Percentiles rank a stretch among this genome's conserved stretches.
Evolutionary conservation across 441 rosid genomes (phyloP).

Genomic region (Pelargonium cotyledonis): DNA sequence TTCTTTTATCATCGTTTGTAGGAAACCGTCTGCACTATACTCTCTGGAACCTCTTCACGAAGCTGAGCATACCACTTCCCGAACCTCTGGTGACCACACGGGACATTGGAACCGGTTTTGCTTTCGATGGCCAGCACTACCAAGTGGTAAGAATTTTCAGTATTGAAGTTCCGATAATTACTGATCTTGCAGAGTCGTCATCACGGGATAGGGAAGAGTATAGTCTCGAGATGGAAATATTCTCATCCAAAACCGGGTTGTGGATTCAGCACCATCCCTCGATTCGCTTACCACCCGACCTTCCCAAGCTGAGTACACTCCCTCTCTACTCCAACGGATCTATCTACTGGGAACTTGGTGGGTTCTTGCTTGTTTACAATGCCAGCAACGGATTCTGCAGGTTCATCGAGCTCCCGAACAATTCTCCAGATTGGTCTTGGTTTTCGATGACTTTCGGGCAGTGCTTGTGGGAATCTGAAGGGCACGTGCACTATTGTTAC

Average conservation of each 20-base stretch:
- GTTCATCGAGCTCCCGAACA: slow-evolving; percentile 23
- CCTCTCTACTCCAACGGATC: slow-evolving; percentile 25
- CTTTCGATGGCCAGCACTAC: slow-evolving; percentile 21
- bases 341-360: slow-evolving; percentile 25
- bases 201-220: neutral
- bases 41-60: slow-evolving; percentile 17
- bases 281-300: slow-evolving; percentile 19
- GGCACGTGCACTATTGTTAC: slow-evolving; percentile 20
- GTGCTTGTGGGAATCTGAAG: slow-evolving; percentile 22
- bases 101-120: slow-evolving; percentile 23
- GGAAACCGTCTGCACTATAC: slow-evolving; percentile 8
- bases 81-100: slow-evolving; percentile 22
- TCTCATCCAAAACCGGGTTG: slow-evolving; percentile 20
- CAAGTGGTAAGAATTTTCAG: slow-evolving; percentile 24
- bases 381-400: slow-evolving; percentile 16
- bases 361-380: slow-evolving; percentile 20
- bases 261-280: slow-evolving; percentile 15
- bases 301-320: slow-evolving; percentile 12
- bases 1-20: slow-evolving; percentile 14
- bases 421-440: slow-evolving; percentile 19
- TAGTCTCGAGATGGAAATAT: slow-evolving; percentile 23
- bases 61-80: slow-evolving; percentile 19
- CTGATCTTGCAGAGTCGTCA: slow-evolving; percentile 9
- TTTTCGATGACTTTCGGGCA: slow-evolving; percentile 23
- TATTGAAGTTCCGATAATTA: slow-evolving; percentile 7